Evolutionary conservation across 805 yeast species (phyloP).

Genomic region (Yamadazyma paraphyllophila): DNA sequence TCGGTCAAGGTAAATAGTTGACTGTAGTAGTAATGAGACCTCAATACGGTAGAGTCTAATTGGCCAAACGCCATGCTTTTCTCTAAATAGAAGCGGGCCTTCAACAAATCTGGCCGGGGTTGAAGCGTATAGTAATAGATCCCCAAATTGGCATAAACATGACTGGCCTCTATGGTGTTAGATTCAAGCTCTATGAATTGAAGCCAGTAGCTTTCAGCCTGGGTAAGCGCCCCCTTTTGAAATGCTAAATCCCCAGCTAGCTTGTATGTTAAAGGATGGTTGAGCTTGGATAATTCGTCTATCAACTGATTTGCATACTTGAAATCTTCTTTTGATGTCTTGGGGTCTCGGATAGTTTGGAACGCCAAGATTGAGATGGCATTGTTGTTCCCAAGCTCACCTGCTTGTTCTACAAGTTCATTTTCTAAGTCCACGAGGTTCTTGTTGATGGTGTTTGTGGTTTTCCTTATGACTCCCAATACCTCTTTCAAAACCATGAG

Average conservation of each 20-base stretch:
- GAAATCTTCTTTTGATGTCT: conserved; percentile 49
- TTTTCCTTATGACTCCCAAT: conserved; percentile 56
- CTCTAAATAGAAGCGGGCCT: conserved; percentile 59
- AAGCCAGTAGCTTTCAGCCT: conserved; percentile 60
- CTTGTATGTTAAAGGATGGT: conserved; percentile 75
- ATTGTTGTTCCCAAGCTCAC: conserved; percentile 77
- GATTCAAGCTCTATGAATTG: conserved; percentile 55
- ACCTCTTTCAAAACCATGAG: conserved; percentile 68
- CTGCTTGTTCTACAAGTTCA: conserved; percentile 75
- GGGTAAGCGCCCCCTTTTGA: conserved; percentile 42
- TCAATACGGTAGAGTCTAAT: conserved; percentile 56
- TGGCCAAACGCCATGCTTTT: conserved; percentile 62
- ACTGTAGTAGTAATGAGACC: conserved; percentile 76
- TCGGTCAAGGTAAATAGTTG: conserved; percentile 63
- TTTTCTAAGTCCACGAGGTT: conserved; percentile 63
- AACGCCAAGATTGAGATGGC: conserved; percentile 76
- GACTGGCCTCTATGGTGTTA: conserved; percentile 62
- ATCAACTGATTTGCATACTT: conserved; percentile 62
- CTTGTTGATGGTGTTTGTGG: conserved; percentile 58
- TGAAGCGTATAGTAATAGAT: conserved; percentile 47
- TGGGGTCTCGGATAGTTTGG: conserved; percentile 46
- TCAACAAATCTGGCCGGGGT: conserved; percentile 46
- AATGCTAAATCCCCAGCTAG: conserved; percentile 75
- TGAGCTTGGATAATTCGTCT: conserved; percentile 50
- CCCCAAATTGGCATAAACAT: conserved; percentile 69